phyloP scores from a whole-genome alignment of 306 rosid genomes.

The Casuarina cunninghamiana region DNA sequence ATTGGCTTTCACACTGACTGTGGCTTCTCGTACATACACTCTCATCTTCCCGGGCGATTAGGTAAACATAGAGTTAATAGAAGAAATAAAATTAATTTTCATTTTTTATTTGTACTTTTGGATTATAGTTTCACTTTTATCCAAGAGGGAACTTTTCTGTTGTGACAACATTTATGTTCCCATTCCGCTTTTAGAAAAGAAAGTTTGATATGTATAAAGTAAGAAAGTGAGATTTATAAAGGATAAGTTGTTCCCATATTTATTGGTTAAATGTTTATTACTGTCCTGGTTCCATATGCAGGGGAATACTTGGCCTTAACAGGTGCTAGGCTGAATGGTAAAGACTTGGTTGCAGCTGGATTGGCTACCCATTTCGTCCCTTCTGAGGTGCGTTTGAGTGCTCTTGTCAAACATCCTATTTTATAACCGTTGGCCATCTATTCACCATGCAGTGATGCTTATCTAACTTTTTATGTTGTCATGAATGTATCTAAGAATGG shows the following conservation, averaged over 20 bases:
- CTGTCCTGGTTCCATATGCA: conserved; percentile 34
- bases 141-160: conserved; percentile 4
- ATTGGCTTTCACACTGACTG: conserved; percentile 95
- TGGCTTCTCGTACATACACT: conserved; percentile 78
- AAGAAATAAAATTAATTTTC: background rate
- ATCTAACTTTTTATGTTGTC: no score
- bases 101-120: background rate
- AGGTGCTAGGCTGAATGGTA: conserved; percentile 76
- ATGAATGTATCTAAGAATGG: no score
- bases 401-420: background rate
- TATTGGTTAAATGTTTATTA: conserved; percentile 1
- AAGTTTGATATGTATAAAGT: background rate
- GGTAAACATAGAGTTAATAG: conserved; percentile 47
- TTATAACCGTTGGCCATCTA: background rate
- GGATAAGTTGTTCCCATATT: background rate
- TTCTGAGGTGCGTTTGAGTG: conserved; percentile 59
- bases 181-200: background rate
- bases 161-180: background rate
- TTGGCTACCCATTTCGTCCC: conserved; percentile 88
- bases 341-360: conserved; percentile 78
- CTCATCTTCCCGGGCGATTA: conserved; percentile 77
- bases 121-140: background rate
- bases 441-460: background rate
- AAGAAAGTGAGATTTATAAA: background rate
- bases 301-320: conserved; percentile 89